Evolutionary conservation across 2,329 filamentous ascomycete species (phyloP), one percentile per base, ranked within the genome.

Genomic region (Orbilia oligospora): DNA sequence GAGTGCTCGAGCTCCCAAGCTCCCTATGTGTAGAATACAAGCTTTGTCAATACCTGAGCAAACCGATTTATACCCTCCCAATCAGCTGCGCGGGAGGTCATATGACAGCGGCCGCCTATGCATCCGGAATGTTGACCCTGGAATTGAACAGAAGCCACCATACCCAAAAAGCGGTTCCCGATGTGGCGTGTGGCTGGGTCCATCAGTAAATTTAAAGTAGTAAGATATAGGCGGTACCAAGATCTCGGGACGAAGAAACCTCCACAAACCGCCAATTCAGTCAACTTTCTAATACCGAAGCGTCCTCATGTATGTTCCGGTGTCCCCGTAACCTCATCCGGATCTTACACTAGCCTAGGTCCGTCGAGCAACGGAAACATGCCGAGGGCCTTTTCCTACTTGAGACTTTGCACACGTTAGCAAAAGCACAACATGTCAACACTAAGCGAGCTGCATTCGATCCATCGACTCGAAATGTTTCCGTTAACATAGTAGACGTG

Each of bases 391-490:
- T 12, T 73, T 67, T 24, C 70, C 70, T 53, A 67, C 51, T 56
- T 55, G 48, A 58, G 69, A 38, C 10, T 51, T 5, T 51, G 22
- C 18, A 44, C 61, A 67, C 33, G 51, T 64, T 56, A 49, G 70
- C 61, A 71, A 76, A 70, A 76, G 72, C 49, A 76, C 72, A 76
- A 76, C 66, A 71, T 76, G 72, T 76, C 72, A 70, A 71, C 66
- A 71, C 58, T 66, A 76, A 70, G 66, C 72, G 72, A 76, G 49
- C 33, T 44, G 30, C 44, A 41, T 55, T 36, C n/a, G n/a, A n/a
- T n/a, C 24, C 41, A 10, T 38, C 38, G 53, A 18, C 53, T 27
- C 30, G 18, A 38, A 22, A 36, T 16, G 53, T 22, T 58, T 38
- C 53, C 33, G 9, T 20, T 20, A 16, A 18, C 14, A 55, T 55